Base-by-base conservation (phyloP, 106 monocot species). In the Apostasia ramifera region DNA sequence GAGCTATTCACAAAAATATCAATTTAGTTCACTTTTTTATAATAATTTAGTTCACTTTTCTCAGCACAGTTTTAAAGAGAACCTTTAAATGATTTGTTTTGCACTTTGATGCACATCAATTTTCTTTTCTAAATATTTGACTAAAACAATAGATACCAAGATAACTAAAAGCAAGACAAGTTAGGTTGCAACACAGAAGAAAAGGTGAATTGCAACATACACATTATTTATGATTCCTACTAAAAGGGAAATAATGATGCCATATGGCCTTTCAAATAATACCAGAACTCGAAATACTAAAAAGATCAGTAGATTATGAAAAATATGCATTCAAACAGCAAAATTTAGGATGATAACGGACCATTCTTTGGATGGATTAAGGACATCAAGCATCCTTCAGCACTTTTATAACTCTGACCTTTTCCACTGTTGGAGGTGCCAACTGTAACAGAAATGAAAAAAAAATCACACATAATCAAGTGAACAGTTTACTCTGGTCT, bases 351-450 rank as follows among this genome's bases (percentile, higher is more conserved):
- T 26, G 26, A 57, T 13, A 9, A 8, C 57, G 15, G 12, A 12
- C 7, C 7, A 3, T 13, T 13, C 44, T 56, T 56, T 70, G 57
- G 56, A 70, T 56, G 54, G 15, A 41, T 42, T 12, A 51, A 59
- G 40, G 72, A 63, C 59, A 73, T 53, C 15, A 75, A 40, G 52
- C 50, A 40, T 45, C 66, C 74, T 59, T 67, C 74, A 7, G 13
- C 54, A 3, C 58, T 41, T 57, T 43, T 57, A 74, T 6, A 37
- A 41, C 42, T 54, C 53, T 54, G 53, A 68, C 1, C 10, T 52
- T 4, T n/a, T 53, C 39, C 53, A 10, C 12, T 15, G 9, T 68
- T 51, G 2, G 53, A 53, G 53, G 12, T 12, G 40, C 53, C 41
- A n/a, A 4, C 42, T 68, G 40, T 53, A 63, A 63, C 2, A 63